phyloP scores from a whole-genome alignment of 805 yeast species.

The Suhomyces pyralidae region DNA sequence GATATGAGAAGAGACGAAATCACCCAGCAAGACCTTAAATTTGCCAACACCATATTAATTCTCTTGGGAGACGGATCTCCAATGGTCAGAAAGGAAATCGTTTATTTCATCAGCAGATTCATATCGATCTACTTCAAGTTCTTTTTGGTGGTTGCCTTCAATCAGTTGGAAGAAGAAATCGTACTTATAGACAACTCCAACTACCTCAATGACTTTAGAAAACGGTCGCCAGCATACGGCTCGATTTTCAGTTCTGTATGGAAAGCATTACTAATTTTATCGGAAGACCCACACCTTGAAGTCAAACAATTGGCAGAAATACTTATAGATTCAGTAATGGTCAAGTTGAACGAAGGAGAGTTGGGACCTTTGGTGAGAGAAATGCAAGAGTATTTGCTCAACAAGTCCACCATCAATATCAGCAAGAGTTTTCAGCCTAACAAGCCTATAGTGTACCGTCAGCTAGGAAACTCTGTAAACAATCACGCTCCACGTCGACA shows the following conservation, averaged over 20 bases:
- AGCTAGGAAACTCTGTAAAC: conserved; percentile 15
- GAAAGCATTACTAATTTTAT: conserved; percentile 74
- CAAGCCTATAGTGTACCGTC: conserved; percentile 36
- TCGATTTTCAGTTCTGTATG: conserved; percentile 82
- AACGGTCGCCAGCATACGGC: conserved; percentile 79
- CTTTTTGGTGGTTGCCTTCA: conserved; percentile 82
- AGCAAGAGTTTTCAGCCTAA: conserved; percentile 40
- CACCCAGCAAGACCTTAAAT: conserved; percentile 63
- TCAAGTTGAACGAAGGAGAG: conserved; percentile 61
- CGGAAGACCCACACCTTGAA: conserved; percentile 87
- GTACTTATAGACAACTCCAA: conserved; percentile 61
- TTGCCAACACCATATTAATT: conserved; percentile 65
- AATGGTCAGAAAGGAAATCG: conserved; percentile 80
- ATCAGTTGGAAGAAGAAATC: conserved; percentile 78
- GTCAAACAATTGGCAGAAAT: conserved; percentile 70
- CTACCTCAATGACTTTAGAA: conserved; percentile 58
- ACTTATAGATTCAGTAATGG: conserved; percentile 69
- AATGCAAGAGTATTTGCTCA: conserved; percentile 61
- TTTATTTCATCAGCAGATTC: conserved; percentile 71
- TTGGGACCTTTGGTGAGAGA: conserved; percentile 61
- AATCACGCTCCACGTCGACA: conserved; percentile 14
- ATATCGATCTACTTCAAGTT: conserved; percentile 67
- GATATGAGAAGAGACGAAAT: conserved; percentile 45
- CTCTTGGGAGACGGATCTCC: conserved; percentile 86
- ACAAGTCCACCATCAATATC: conserved; percentile 43